A percentile compares a stretch with the other conserved stretches of the same genome.
These are phyloP conservation scores for Diaporthe aspalathi DNA, from an alignment of 2,329 filamentous ascomycete species.

Conservation along the genomic window DNA sequence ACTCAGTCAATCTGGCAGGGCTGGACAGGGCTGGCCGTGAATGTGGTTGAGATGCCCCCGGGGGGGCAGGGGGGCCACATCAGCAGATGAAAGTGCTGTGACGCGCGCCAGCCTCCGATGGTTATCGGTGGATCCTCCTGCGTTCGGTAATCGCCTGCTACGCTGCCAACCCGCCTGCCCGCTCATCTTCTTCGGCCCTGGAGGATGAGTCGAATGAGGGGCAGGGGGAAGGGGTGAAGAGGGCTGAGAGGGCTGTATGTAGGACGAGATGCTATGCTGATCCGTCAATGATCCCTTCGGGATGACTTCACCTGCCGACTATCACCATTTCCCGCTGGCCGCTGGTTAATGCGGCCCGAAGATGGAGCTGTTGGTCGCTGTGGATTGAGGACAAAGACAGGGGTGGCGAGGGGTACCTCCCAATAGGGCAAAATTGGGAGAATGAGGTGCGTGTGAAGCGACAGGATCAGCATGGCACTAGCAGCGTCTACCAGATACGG, in stretches of 20 bases:
- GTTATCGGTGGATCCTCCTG: background rate
- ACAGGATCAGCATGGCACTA: background rate
- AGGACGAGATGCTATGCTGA: conserved; percentile 10
- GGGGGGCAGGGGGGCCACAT: background rate
- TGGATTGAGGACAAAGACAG: background rate
- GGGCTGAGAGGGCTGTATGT: conserved; percentile 12
- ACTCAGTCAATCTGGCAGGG: background rate
- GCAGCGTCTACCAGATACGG: conserved; percentile 10
- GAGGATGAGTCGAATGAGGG: background rate
- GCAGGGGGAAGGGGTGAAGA: no score
- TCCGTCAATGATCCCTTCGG: background rate
- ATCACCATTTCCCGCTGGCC: conserved; percentile 27
- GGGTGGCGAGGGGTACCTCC: conserved; percentile 7
- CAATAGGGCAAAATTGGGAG: background rate
- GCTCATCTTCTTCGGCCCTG: background rate
- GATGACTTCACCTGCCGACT: conserved; percentile 18
- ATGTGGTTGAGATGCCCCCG: conserved; percentile 6
- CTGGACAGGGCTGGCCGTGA: background rate
- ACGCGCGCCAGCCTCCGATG: conserved; percentile 8
- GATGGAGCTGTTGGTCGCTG: background rate
- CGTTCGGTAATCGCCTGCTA: conserved; percentile 20
- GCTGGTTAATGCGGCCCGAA: conserved; percentile 27
- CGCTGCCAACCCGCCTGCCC: conserved; percentile 21
- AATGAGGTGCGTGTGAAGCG: conserved; percentile 5
- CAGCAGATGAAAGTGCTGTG: conserved; percentile 5